Evolutionary conservation across 257 asterid species (phyloP), one percentile per base, ranked within the genome.

Genomic region (Gentiana straminea): DNA sequence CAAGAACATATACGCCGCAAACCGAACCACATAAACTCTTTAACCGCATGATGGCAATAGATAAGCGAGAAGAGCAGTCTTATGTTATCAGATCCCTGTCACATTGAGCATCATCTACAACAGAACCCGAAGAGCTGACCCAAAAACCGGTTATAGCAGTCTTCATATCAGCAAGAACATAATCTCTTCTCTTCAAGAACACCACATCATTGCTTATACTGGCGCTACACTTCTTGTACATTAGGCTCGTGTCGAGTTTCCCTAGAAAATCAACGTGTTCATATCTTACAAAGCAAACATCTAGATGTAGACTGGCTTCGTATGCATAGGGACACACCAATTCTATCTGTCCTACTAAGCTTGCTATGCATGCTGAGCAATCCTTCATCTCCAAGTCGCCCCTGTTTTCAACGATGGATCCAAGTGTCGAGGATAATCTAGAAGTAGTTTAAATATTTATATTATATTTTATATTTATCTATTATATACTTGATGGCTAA

Each of bases 291-390:
- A 60, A 75, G 65, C 95, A 89, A 8, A 51, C 76, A 54, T 89
- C 93, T 41, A 86, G 75, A 41, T 89, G 93, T 34, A 86, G 53
- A 34, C 64, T 67, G 3, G 82, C 92, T 51, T 90, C 90, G 55
- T 67, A 71, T 4, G 83, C 61, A 60, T 71, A 70, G 3, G 86
- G 83, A 34, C 97, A 89, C 1, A 82, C 63, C 5, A 81, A 44
- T 58, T 64, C 69, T 0, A 81, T 65, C 15, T 84, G 75, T 76
- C 62, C 64, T 41, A 83, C 74, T 13, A 73, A 55, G 35, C 60
- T 69, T 6, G 82, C 80, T 0, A 86, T 51, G 82, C 97, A 89
- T n/a, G 70, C 53, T 1, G 81, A 57, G 68, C 95, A 89, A 15
- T 81, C 94, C 2, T 54, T 33, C 1, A 55, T 8, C 10, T 69